Evolutionary conservation across 2,329 filamentous ascomycete genomes (phyloP).

Genomic region (Aureobasidium sp.): DNA sequence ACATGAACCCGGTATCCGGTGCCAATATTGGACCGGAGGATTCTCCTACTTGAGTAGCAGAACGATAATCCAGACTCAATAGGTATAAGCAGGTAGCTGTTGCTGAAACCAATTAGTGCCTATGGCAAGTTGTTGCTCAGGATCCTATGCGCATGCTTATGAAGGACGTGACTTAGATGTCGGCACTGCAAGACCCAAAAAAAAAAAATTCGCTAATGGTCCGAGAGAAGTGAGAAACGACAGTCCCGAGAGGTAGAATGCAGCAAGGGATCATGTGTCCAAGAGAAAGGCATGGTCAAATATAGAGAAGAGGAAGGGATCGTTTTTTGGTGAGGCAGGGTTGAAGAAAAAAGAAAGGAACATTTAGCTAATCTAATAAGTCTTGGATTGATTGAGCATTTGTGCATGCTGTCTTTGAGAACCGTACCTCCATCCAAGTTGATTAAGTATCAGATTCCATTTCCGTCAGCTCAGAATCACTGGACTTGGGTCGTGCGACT

Average conservation of each 20-base stretch:
- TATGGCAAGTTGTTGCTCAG: background rate
- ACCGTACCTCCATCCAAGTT: background rate
- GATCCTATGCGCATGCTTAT: no score
- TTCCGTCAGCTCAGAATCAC: slow-evolving; percentile 12
- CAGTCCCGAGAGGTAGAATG: no score
- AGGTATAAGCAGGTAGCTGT: background rate
- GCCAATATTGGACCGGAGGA: background rate
- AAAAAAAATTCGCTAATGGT: no score
- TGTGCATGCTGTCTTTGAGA: background rate
- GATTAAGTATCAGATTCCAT: background rate
- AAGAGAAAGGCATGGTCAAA: background rate
- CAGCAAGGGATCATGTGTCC: background rate
- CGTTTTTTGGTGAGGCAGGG: background rate
- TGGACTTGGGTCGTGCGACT: background rate
- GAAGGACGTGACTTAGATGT: no score
- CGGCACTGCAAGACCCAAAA: no score
- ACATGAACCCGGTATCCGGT: slow-evolving; percentile 3
- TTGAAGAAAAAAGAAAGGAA: background rate
- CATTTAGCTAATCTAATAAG: background rate
- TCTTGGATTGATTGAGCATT: no score
- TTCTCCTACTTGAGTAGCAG: background rate
- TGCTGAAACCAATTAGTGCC: background rate
- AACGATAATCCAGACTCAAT: background rate
- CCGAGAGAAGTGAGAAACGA: no score
- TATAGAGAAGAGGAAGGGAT: background rate